These are phyloP conservation scores for Paecilomyces formosus DNA, from an alignment of 2,329 filamentous ascomycete genomes.

Conservation along the genomic window DNA sequence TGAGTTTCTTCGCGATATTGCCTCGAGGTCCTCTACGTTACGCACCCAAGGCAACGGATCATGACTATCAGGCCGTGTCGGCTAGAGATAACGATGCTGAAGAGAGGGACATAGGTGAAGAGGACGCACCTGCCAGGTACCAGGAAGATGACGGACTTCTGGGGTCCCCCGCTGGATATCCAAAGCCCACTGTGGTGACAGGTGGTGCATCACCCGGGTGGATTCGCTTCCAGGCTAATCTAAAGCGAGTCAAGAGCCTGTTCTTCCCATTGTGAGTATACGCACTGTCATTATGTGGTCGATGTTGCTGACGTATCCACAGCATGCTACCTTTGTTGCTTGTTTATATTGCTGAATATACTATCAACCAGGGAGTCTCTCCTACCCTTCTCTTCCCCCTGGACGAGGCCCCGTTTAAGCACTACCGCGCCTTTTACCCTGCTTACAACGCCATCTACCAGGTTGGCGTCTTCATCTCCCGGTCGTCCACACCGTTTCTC, in stretches of 20 bases:
- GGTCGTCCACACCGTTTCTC: conserved; percentile 81
- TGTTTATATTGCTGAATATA: conserved; percentile 94
- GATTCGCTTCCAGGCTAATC: conserved; percentile 40
- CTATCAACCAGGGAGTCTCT: conserved; percentile 89
- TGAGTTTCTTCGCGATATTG: conserved; percentile 77
- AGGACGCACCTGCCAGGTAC: conserved; percentile 6
- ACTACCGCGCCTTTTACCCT: conserved; percentile 85
- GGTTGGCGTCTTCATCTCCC: conserved; percentile 86
- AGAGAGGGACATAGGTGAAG: conserved; percentile 18
- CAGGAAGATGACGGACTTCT: conserved; percentile 19
- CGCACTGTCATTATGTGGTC: background rate
- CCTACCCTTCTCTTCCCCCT: conserved; percentile 87
- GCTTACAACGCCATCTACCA: conserved; percentile 95
- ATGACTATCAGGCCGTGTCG: conserved; percentile 49
- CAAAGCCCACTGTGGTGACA: conserved; percentile 11
- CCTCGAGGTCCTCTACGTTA: conserved; percentile 59
- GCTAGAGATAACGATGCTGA: conserved; percentile 33
- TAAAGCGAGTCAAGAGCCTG: conserved; percentile 61
- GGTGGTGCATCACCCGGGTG: conserved; percentile 13
- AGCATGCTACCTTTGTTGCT: conserved; percentile 84
- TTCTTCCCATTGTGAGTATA: conserved; percentile 60
- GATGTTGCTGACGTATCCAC: conserved; percentile 4
- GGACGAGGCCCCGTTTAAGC: conserved; percentile 63
- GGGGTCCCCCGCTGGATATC: conserved; percentile 9
- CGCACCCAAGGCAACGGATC: conserved; percentile 28